phyloP scores from a whole-genome alignment of 805 yeast species.

The Starmerella davenportii region DNA sequence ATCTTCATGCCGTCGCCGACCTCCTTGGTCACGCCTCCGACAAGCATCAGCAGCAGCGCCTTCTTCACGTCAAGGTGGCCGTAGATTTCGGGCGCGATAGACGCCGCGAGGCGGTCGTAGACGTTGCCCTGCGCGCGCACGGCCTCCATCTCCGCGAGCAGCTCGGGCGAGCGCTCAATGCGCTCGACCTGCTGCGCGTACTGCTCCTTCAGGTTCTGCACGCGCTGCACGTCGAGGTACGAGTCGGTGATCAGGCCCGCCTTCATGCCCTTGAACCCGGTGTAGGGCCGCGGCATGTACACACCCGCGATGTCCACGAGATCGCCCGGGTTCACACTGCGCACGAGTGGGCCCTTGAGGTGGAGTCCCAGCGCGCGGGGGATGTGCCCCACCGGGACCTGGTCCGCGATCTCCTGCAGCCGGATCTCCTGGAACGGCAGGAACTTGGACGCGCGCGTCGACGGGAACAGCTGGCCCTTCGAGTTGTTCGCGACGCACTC shows the following conservation, averaged over 20 bases:
- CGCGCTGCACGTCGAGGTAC: constrained; percentile 69
- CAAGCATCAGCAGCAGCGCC: constrained; percentile 61
- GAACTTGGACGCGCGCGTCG: constrained; percentile 91
- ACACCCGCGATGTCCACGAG: constrained; percentile 84
- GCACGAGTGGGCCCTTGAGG: constrained; percentile 78
- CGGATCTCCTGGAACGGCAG: constrained; percentile 89
- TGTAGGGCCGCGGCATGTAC: constrained; percentile 83
- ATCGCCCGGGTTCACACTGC: constrained; percentile 85
- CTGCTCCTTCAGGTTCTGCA: constrained; percentile 75
- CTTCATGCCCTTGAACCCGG: constrained; percentile 79
- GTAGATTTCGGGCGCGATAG: constrained; percentile 94
- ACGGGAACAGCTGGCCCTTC: constrained; percentile 76
- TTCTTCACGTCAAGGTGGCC: constrained; percentile 91
- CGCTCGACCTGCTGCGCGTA: constrained; percentile 50
- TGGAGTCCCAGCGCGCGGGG: constrained; percentile 77
- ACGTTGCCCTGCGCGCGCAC: constrained; percentile 47
- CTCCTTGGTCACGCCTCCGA: constrained; percentile 90
- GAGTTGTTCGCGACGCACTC: constrained; percentile 63
- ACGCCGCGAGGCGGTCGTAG: constrained; percentile 61
- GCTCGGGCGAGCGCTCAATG: constrained; percentile 21
- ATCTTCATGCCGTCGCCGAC: constrained; percentile 94
- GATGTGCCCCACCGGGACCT: constrained; percentile 95
- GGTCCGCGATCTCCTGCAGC: constrained; percentile 84
- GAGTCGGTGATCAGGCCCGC: constrained; percentile 94
- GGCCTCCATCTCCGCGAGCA: constrained; percentile 36